Conservation (phyloP, 1,284 basidiomycete species). For the Xerocomus nothofagi region DNA sequence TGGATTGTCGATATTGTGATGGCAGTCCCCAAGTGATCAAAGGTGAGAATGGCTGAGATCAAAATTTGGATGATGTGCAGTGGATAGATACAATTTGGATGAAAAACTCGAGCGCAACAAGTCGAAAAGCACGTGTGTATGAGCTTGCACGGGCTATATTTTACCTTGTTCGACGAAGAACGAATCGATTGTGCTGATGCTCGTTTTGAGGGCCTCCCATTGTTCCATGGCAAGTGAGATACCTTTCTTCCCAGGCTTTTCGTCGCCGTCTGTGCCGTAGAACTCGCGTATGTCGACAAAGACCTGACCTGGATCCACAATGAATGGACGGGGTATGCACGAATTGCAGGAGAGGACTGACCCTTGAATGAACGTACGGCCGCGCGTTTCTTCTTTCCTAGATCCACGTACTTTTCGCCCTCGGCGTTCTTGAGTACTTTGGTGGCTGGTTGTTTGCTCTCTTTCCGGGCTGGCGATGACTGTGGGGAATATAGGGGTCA, state of each 20-base stretch:
- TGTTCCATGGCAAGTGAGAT: slow-evolving; percentile 72
- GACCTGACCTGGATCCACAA: slow-evolving; percentile 39
- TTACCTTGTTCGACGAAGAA: slow-evolving; percentile 49
- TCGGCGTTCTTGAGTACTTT: slow-evolving; percentile 37
- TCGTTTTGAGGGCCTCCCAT: slow-evolving; percentile 60
- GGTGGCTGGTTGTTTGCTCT: slow-evolving; percentile 1
- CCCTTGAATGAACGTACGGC: slow-evolving; percentile 75
- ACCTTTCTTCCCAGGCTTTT: slow-evolving; percentile 82
- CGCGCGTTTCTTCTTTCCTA: slow-evolving; percentile 71
- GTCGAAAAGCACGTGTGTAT: not conserved
- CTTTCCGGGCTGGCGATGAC: slow-evolving; percentile 11
- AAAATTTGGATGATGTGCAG: not conserved
- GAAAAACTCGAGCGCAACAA: not conserved
- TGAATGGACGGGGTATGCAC: not conserved
- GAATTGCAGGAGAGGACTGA: slow-evolving; percentile 1
- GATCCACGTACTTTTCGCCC: slow-evolving; percentile 63
- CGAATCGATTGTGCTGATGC: slow-evolving; percentile 47
- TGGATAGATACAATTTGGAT: slow-evolving; percentile 5
- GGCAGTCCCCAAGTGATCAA: not conserved
- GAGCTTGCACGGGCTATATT: slow-evolving; percentile 15
- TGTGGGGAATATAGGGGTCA: slow-evolving; percentile 24
- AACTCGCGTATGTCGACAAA: slow-evolving; percentile 81
- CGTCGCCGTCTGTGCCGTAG: slow-evolving; percentile 54
- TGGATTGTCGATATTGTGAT: slow-evolving; percentile 47
- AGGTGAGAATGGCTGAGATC: not conserved